phyloP scores from a whole-genome alignment of 257 asterid genomes.

The Nicotiana tomentosiformis region DNA sequence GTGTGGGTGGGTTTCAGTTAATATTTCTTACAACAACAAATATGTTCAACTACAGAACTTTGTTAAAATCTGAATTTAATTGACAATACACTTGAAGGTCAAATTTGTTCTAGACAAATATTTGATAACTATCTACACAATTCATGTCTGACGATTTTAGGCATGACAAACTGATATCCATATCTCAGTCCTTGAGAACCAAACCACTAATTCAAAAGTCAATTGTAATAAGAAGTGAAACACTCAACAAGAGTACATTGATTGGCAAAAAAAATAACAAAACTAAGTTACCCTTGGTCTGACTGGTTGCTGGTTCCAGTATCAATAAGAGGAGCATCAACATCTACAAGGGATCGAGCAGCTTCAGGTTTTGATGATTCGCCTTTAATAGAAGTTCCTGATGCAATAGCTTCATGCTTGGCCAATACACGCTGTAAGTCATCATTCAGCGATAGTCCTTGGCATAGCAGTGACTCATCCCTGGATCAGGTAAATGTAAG shows the following conservation, averaged over 20 bases:
- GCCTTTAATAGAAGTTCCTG: slow-evolving; percentile 29
- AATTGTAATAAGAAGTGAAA: background rate
- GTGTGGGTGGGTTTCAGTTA: too few species aligned
- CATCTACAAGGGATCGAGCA: slow-evolving; percentile 47
- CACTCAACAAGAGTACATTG: background rate
- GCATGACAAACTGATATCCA: background rate
- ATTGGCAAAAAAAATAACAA: slow-evolving; percentile 5
- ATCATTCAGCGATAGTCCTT: slow-evolving; percentile 14
- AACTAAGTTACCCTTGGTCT: slow-evolving; percentile 52
- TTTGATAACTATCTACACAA: background rate
- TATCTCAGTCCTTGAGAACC: background rate
- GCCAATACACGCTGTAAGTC: slow-evolving; percentile 10
- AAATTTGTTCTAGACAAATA: background rate
- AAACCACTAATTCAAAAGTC: background rate
- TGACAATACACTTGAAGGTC: background rate
- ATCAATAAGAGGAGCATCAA: slow-evolving; percentile 74
- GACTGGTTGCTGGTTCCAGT: slow-evolving; percentile 58
- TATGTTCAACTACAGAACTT: too few species aligned
- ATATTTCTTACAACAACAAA: too few species aligned
- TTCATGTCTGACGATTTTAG: background rate
- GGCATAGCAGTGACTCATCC: slow-evolving; percentile 4
- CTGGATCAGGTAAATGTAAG: slow-evolving; percentile 20
- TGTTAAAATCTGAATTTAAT: background rate
- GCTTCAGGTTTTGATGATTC: slow-evolving; percentile 56
- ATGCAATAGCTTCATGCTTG: slow-evolving; percentile 10